Percentiles rank a stretch among this genome's conserved stretches.
Conservation (phyloP, 352 stramenopile genomes). For the Aphanomyces astaci region DNA sequence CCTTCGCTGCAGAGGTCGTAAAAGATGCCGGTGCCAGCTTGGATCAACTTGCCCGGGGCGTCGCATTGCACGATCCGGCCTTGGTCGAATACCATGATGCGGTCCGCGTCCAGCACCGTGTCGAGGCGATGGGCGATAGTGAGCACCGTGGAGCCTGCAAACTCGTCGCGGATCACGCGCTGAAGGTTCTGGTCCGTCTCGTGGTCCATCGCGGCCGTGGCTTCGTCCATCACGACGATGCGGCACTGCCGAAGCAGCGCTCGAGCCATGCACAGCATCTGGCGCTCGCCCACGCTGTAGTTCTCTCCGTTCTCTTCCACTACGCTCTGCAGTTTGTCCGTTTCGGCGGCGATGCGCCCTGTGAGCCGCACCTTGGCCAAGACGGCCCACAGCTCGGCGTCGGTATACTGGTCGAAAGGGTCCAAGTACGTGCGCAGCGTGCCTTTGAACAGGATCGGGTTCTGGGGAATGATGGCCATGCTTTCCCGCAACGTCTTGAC, state of each 20-base stretch:
- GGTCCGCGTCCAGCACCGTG: slow-evolving; percentile 87
- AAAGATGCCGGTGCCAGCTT: slow-evolving; percentile 22
- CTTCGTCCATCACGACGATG: too few species aligned
- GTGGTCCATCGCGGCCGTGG: slow-evolving; percentile 48
- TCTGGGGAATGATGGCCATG: slow-evolving; percentile 85
- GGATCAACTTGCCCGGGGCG: slow-evolving; percentile 60
- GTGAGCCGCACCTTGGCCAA: slow-evolving; percentile 52
- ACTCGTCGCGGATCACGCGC: slow-evolving; percentile 43
- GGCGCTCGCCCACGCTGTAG: slow-evolving; percentile 55
- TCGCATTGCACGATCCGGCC: slow-evolving; percentile 82
- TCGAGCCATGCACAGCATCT: too few species aligned
- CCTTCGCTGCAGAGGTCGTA: too few species aligned
- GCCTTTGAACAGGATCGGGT: slow-evolving; percentile 78
- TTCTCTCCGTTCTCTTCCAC: slow-evolving; percentile 83
- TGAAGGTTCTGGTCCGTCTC: slow-evolving; percentile 38
- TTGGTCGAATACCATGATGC: slow-evolving; percentile 82
- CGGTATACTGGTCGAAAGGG: slow-evolving; percentile 54
- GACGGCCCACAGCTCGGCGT: slow-evolving; percentile 76
- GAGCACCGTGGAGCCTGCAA: slow-evolving; percentile 77
- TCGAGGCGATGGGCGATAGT: too few species aligned
- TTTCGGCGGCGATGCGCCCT: slow-evolving; percentile 28
- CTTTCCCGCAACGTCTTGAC: slow-evolving; percentile 53
- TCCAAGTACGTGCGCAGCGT: slow-evolving; percentile 55
- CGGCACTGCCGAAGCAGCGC: too few species aligned
- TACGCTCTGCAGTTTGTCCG: slow-evolving; percentile 71